Conservation (phyloP, 805 yeast genomes). For the Pichia exigua region DNA sequence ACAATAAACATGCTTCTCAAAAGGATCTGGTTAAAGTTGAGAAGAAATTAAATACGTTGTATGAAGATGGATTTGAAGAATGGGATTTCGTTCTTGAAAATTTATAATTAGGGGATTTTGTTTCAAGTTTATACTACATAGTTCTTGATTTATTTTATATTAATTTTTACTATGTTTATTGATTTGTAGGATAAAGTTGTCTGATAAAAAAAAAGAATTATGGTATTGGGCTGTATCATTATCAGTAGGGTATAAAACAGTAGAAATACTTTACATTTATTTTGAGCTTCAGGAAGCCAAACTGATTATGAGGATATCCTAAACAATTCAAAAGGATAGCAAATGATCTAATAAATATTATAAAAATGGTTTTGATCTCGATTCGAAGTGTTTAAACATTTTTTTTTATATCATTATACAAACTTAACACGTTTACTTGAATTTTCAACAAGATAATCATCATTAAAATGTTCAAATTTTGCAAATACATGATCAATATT, state of each 20-base stretch:
- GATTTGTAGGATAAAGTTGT: no score
- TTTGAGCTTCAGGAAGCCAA: no score
- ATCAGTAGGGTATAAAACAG: no score
- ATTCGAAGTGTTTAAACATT: no score
- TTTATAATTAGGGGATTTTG: background rate
- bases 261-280: no score
- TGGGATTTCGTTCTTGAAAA: conserved; percentile 23
- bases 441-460: background rate
- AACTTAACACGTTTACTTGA: background rate
- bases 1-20: conserved; percentile 23
- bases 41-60: conserved; percentile 23
- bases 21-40: conserved; percentile 28
- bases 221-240: no score
- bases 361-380: no score
- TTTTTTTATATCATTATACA: background rate
- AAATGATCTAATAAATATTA: no score
- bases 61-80: conserved; percentile 38
- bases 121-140: background rate
- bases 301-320: no score
- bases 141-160: background rate
- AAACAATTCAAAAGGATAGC: no score
- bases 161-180: background rate
- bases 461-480: background rate
- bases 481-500: conserved; percentile 2
- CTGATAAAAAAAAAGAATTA: no score